Base-by-base conservation (phyloP, 1,139 yeast genomes). In the Geotrichum phurueaensis region DNA sequence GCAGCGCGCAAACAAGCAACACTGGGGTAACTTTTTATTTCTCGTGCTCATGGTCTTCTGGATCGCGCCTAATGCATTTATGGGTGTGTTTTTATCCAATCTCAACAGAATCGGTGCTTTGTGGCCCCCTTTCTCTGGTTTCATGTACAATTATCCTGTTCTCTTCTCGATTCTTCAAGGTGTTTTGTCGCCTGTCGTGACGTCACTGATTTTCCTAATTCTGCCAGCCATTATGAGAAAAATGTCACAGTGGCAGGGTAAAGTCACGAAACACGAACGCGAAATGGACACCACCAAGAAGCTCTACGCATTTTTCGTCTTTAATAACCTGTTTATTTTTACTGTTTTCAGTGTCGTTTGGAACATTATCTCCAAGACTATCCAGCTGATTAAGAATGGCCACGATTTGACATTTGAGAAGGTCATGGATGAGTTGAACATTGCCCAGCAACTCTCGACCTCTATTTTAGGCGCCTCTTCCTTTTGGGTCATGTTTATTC, bases 41-140 rank as follows among this genome's bases (percentile, higher is more conserved):
- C 61, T 68, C 0, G 59, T 63, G 2, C 56, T 76, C 51, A 62
- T 75, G 62, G 51, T 76, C 4, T 65, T 71, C 4, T 76, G 79
- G 79, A 71, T 76, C 29, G 74, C 74, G 2, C 79, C 79, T 2
- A 75, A 74, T 61, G 79, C 79, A 1, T 73, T 76, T 58, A 72
- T 76, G 55, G 78, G 79, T 20, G 75, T 78, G 51, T 76, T 76
- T 58, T 51, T 75, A 29, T 69, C 76, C 7, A 75, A 75, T 61
- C 61, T 75, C 62, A 72, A 72, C 49, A 66, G 76, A 45, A 67
- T 76, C 29, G 79, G 77, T 1, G 68, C 67, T 10, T 65, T 75
- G 3, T 76, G 78, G 76, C 70, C 71, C 2, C 67, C 68, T 4
- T 76, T 76, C 57, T 67, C 69, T 23, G 54, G 51, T 0, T 74